phyloP scores from a whole-genome alignment of 2,329 filamentous ascomycete genomes.

The Magnaporthiopsis incrustans region DNA sequence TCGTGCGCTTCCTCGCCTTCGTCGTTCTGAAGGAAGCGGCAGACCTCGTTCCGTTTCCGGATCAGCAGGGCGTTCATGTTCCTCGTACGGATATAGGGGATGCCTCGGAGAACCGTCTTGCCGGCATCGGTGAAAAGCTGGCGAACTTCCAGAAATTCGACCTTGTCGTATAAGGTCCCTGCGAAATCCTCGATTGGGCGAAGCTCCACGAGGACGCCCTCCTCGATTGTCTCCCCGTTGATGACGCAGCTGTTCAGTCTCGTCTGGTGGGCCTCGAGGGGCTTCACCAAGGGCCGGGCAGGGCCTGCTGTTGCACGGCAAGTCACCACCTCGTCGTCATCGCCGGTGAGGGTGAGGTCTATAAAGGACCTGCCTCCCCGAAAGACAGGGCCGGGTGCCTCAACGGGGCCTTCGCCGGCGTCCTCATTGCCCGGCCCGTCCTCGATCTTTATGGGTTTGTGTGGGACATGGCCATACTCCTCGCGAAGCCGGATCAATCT shows the following conservation, averaged over 20 bases:
- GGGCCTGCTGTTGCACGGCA: no score
- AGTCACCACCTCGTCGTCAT: not conserved
- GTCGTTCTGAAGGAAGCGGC: conserved; percentile 33
- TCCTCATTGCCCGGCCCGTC: not conserved
- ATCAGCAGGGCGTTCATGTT: conserved; percentile 28
- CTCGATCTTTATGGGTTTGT: not conserved
- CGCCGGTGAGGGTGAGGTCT: not conserved
- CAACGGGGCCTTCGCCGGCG: not conserved
- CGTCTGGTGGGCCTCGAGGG: not conserved
- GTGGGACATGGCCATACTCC: not conserved
- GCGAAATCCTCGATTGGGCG: not conserved
- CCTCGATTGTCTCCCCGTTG: not conserved
- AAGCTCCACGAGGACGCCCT: not conserved
- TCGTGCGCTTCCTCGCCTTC: conserved; percentile 24
- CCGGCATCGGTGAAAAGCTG: conserved; percentile 24
- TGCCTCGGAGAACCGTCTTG: conserved; percentile 30
- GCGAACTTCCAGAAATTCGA: conserved; percentile 32
- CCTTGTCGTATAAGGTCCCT: not conserved
- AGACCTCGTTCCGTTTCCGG: conserved; percentile 34
- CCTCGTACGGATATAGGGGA: conserved; percentile 27
- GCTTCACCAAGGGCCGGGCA: not conserved
- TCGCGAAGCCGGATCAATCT: not conserved
- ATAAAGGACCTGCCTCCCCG: not conserved
- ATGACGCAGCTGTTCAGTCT: not conserved
- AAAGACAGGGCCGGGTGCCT: not conserved